Evolutionary conservation across 2,329 filamentous ascomycete genomes (phyloP), one percentile per base, ranked within the genome.

Genomic region (Aspergillus nomiae): DNA sequence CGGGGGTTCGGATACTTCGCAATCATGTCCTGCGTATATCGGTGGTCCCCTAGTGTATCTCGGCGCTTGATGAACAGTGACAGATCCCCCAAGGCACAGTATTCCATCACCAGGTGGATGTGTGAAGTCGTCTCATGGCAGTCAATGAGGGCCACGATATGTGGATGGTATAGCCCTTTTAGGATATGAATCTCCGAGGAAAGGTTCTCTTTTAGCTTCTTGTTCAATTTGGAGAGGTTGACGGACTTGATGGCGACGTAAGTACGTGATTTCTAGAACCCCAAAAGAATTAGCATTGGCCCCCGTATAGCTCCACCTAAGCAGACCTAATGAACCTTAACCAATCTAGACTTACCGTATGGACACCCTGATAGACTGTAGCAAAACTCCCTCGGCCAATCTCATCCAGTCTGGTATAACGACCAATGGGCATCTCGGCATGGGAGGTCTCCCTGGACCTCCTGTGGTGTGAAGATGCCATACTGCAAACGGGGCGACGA

Each of bases 341-440:
- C 30, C 4, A 12, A 11, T 21, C 11, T 36, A 38, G 24, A 51
- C 89, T 80, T 82, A 96, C 93, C 81, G 90, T 90, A 80, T 96
- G 92, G 71, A 89, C 88, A 67, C 92, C 93, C 76, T 91, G 88
- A 78, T 95, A 98, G 69, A 99, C 95, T 70, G 93, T 93, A 69
- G 95, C 95, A 83, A 98, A 99, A 82, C 95, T 98, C 66, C 95
- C 95, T 81, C 95, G 95, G 67, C 95, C 95, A 76, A 98, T 97
- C 81, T 97, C 92, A 70, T 91, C 89, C 71, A 93, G 87, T 73
- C 94, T 89, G 72, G 87, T 86, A 79, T 96, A 97, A 73, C 90
- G 88, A 69, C 93, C 92, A 72, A 95, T 84, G 53, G 76, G 71
- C 70, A 82, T 75, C 63, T 78, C 74, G 32, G 67, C 54, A 26